Evolutionary conservation across 2,329 filamentous ascomycete genomes (phyloP).

Genomic region (Fusarium sp.): DNA sequence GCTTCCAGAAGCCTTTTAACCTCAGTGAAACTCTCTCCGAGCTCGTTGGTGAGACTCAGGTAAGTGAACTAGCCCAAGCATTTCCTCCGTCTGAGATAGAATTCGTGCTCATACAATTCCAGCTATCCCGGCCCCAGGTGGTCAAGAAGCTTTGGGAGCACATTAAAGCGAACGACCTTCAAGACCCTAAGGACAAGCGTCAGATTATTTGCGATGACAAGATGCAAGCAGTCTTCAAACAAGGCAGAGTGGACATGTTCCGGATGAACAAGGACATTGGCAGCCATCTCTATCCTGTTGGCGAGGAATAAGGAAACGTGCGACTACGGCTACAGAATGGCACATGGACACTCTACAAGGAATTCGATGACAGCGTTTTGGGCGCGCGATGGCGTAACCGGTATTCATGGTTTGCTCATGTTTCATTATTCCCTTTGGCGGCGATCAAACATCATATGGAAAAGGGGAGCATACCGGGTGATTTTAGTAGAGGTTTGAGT

Average conservation of each 20-base stretch:
- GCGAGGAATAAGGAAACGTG: constrained; percentile 58
- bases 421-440: constrained; percentile 43
- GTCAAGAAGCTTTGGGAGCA: constrained; percentile 98
- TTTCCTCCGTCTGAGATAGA: background rate
- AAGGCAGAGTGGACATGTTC: constrained; percentile 95
- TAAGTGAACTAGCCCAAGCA: constrained; percentile 54
- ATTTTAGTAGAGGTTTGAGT: constrained; percentile 24
- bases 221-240: constrained; percentile 93
- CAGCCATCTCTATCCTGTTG: constrained; percentile 87
- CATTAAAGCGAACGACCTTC: constrained; percentile 88
- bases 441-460: constrained; percentile 42
- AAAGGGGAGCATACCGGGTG: constrained; percentile 35
- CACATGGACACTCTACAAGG: constrained; percentile 13
- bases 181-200: constrained; percentile 91
- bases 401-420: constrained; percentile 45
- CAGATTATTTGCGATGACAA: constrained; percentile 93
- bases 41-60: constrained; percentile 76
- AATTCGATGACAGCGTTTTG: constrained; percentile 45
- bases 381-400: constrained; percentile 47
- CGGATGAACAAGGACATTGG: constrained; percentile 98
- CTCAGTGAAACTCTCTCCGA: constrained; percentile 78
- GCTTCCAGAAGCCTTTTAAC: constrained; percentile 89
- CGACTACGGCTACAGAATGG: constrained; percentile 1
- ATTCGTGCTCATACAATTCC: constrained; percentile 29
- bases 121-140: constrained; percentile 93